Conservation (phyloP, 768 basidiomycete species). For the Xerocomus potaroensis region DNA sequence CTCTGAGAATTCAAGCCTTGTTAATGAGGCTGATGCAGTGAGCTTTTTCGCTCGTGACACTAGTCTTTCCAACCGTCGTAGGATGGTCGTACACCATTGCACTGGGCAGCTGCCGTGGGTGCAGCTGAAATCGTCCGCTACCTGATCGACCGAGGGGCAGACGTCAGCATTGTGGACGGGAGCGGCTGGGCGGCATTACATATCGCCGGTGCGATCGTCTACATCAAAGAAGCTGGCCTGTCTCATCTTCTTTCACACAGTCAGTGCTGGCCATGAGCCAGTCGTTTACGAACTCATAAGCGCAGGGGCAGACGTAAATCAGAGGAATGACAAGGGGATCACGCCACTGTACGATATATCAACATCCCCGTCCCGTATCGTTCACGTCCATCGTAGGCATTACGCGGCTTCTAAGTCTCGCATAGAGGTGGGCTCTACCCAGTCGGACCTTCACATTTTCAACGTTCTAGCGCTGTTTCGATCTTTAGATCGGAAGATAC, state of each 20-base stretch:
- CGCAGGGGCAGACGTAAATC: constrained; percentile 79
- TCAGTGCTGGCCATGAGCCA: constrained; percentile 75
- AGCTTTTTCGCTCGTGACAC: neutral
- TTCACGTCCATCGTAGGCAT: constrained; percentile 49
- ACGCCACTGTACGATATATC: constrained; percentile 64
- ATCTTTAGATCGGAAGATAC: constrained; percentile 75
- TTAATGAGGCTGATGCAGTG: constrained; percentile 65
- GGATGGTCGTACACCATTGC: constrained; percentile 81
- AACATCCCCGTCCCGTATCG: neutral
- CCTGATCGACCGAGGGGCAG: constrained; percentile 66
- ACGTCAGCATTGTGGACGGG: constrained; percentile 59
- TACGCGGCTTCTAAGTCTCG: constrained; percentile 92
- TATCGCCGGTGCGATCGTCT: constrained; percentile 54
- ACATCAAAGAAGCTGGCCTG: neutral
- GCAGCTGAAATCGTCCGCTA: constrained; percentile 62
- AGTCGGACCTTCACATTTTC: constrained; percentile 18
- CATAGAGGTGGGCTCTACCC: constrained; percentile 55
- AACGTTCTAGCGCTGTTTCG: constrained; percentile 22
- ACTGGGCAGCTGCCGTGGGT: constrained; percentile 80
- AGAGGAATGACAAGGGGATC: constrained; percentile 75
- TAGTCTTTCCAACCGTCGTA: constrained; percentile 19
- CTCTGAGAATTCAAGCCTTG: constrained; percentile 53
- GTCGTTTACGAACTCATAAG: constrained; percentile 74
- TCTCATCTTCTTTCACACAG: constrained; percentile 35
- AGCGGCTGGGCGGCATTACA: constrained; percentile 78